These are phyloP conservation scores for Ananas comosus DNA, from an alignment of 176 grass and related monocot genomes.

Conservation along the genomic window DNA sequence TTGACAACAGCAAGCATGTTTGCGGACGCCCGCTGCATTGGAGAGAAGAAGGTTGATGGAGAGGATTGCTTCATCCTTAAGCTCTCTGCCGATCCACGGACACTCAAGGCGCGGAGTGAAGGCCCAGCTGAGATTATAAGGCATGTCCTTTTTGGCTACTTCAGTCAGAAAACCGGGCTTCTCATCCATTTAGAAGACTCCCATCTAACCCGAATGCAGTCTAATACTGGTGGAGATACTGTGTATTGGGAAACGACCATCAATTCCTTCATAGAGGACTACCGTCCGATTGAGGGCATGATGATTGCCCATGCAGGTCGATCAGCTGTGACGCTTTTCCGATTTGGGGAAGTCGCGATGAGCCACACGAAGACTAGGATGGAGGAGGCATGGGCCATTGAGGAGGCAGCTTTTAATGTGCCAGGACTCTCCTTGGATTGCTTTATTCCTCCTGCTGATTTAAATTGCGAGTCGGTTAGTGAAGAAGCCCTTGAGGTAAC, in stretches of 20 bases:
- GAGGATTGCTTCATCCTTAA: constrained; percentile 89
- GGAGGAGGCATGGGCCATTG: constrained; percentile 84
- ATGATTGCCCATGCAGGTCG: constrained; percentile 64
- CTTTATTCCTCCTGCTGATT: constrained; percentile 75
- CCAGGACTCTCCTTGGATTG: constrained; percentile 66
- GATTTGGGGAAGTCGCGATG: constrained; percentile 69
- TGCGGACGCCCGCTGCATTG: constrained; percentile 59
- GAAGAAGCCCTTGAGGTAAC: constrained; percentile 42
- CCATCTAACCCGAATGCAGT: constrained; percentile 73
- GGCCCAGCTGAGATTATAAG: constrained; percentile 75
- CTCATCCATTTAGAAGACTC: constrained; percentile 71
- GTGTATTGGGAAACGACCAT: constrained; percentile 87
- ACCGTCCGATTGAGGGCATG: constrained; percentile 57
- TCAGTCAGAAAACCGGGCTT: constrained; percentile 70
- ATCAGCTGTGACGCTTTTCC: constrained; percentile 59
- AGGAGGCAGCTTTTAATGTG: constrained; percentile 80
- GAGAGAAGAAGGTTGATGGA: constrained; percentile 69
- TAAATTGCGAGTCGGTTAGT: constrained; percentile 60
- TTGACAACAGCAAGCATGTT: constrained; percentile 74
- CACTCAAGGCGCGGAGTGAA: constrained; percentile 61
- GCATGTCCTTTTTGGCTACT: constrained; percentile 79
- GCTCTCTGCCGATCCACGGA: constrained; percentile 64
- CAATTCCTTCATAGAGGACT: constrained; percentile 72
- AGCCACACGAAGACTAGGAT: constrained; percentile 75
- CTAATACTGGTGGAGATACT: constrained; percentile 58